Evolutionary conservation across 106 monocot species (phyloP).

Genomic region (Posidonia australis): DNA sequence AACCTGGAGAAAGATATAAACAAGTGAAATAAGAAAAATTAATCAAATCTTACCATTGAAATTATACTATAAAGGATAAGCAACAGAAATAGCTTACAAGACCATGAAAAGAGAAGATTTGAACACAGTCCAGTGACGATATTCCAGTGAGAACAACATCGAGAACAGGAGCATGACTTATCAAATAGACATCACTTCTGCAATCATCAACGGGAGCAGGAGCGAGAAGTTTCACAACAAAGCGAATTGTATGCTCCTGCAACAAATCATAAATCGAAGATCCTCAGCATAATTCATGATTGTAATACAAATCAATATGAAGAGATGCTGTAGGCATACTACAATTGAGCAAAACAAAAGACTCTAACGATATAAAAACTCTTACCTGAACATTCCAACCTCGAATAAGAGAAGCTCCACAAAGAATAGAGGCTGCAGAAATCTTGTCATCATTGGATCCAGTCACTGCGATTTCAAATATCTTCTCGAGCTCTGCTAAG

Average conservation of each 20-base stretch:
- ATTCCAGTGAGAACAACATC: constrained; percentile 75
- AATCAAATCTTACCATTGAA: background rate
- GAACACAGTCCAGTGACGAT: constrained; percentile 80
- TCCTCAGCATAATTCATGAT: background rate
- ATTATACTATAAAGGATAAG: background rate
- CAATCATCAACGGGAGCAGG: constrained; percentile 53
- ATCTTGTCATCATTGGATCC: constrained; percentile 80
- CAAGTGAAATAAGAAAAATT: background rate
- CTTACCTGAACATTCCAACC: constrained; percentile 95
- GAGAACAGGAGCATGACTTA: constrained; percentile 60
- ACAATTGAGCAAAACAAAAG: too few species aligned
- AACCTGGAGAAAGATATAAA: constrained; percentile 31
- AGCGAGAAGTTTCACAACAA: constrained; percentile 75
- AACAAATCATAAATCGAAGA: background rate
- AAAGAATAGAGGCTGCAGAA: constrained; percentile 75
- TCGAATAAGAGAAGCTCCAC: constrained; percentile 75
- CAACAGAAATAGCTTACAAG: constrained; percentile 40
- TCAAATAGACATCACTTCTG: constrained; percentile 56
- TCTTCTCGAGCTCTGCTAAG: constrained; percentile 82
- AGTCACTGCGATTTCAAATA: constrained; percentile 56
- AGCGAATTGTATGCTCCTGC: constrained; percentile 73
- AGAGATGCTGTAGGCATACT: too few species aligned
- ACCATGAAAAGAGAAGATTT: constrained; percentile 92
- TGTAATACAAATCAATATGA: background rate
- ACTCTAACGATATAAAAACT: too few species aligned